Conservation (phyloP, 352 stramenopile genomes). For the Globisporangium nunn region DNA sequence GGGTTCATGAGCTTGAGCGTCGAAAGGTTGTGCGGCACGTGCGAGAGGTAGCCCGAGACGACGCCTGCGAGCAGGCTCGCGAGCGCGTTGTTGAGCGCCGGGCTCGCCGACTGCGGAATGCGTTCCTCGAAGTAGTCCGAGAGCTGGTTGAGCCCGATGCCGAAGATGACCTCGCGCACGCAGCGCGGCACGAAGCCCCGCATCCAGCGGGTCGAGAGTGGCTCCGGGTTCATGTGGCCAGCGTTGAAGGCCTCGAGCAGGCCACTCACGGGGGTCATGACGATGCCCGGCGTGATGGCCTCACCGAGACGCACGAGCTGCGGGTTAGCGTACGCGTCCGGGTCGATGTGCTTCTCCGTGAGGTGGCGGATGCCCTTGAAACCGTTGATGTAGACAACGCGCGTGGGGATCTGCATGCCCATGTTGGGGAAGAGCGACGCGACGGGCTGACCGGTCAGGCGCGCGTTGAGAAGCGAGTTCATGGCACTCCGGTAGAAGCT, state of each 20-base stretch:
- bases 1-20: slow-evolving; percentile 94
- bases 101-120: slow-evolving; percentile 54
- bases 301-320: slow-evolving; percentile 69
- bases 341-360: slow-evolving; percentile 82
- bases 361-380: slow-evolving; percentile 89
- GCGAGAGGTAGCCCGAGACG: slow-evolving; percentile 89
- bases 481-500: slow-evolving; percentile 90
- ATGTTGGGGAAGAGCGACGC: slow-evolving; percentile 90
- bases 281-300: slow-evolving; percentile 82
- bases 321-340: slow-evolving; percentile 77
- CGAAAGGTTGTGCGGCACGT: slow-evolving; percentile 95
- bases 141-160: slow-evolving; percentile 90
- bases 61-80: slow-evolving; percentile 87
- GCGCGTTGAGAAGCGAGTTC: slow-evolving; percentile 89
- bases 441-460: slow-evolving; percentile 71
- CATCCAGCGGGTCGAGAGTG: slow-evolving; percentile 85
- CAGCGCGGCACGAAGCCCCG: slow-evolving; percentile 79
- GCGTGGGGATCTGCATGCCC: slow-evolving; percentile 90
- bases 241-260: slow-evolving; percentile 92
- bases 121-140: slow-evolving; percentile 93
- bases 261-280: slow-evolving; percentile 91
- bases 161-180: slow-evolving; percentile 91
- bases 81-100: slow-evolving; percentile 82
- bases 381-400: slow-evolving; percentile 91
- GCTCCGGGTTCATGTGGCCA: slow-evolving; percentile 90